These are phyloP conservation scores for Magnaporthales sp. DNA, from an alignment of 2,329 filamentous ascomycete genomes.

Conservation along the genomic window DNA sequence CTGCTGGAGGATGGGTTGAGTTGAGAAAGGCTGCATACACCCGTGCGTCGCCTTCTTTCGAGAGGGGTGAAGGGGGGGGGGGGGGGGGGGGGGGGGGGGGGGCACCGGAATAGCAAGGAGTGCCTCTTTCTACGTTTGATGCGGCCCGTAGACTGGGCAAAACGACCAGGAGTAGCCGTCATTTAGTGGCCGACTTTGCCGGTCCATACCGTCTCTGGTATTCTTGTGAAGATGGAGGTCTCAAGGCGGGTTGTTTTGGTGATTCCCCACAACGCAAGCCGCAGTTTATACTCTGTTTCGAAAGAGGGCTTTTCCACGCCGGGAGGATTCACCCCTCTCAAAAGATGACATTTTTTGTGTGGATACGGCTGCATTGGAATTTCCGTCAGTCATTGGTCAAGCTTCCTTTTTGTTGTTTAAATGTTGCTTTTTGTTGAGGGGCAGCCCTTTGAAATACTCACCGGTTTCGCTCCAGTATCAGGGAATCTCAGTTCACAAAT, in stretches of 20 bases:
- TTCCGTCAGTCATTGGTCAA: background rate
- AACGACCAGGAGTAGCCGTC: background rate
- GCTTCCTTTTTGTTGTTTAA: background rate
- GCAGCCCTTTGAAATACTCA: background rate
- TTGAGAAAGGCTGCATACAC: background rate
- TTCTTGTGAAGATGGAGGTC: background rate
- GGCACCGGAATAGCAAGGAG: too few species aligned
- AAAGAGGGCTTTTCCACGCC: background rate
- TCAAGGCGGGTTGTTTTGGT: background rate
- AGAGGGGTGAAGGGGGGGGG: background rate
- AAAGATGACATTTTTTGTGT: background rate
- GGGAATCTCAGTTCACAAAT: background rate
- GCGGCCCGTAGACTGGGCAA: background rate
- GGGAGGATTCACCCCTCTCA: background rate
- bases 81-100: too few species aligned
- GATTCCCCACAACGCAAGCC: background rate
- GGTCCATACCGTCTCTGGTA: background rate
- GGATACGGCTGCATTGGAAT: background rate
- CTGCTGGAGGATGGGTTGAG: background rate
- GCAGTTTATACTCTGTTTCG: background rate
- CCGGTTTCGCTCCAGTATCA: background rate
- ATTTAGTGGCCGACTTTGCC: background rate
- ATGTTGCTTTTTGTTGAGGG: background rate
- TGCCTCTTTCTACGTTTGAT: background rate
- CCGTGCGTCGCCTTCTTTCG: background rate